Base-by-base conservation (phyloP, 2,329 filamentous ascomycete species). In the Colletotrichum sidae region DNA sequence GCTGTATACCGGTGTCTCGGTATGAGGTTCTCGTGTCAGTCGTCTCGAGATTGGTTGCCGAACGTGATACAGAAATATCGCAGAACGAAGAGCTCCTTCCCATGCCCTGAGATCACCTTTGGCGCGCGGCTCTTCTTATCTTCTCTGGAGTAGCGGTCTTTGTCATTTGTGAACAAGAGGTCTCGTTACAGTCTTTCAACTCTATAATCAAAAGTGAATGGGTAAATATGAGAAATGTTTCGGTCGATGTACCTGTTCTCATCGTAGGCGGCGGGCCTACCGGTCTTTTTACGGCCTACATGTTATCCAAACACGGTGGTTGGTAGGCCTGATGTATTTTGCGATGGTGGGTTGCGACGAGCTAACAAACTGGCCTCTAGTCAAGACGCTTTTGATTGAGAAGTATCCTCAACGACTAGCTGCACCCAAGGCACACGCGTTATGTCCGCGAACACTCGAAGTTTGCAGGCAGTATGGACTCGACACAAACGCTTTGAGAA, bases 221-320 rank as follows among this genome's bases (percentile, higher is more conserved):
- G 8, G 11, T 13, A 4, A 60, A 17, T 3, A 47, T 47, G 41
- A 53, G 42, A 44, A 12, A 42, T 25, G 34, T 47, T 52, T 56
- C 60, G 42, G 35, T 65, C 34, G 68, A 74, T 11, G 69, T 77
- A 7, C 74, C 75, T 15, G 75, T 78, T n/a, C 68, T 79, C 9
- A 76, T 78, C 41, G 68, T 77, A 39, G 76, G 76, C 25, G 77
- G 76, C 5, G 76, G 77, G 2, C 75, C 76, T 25, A 74, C 72
- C 17, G 77, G 77, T n/a, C 69, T 79, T 8, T 66, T 78, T 2
- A 70, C 75, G 5, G 74, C 75, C 4, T 74, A 73, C 56, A 71
- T 79, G 61, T 69, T 79, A 6, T 65, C 58, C 25, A 62, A 51
- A 15, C 64, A 67, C 50, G 60, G 64, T 10, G 64, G 64, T 64